Conservation (phyloP, 2,329 filamentous ascomycete genomes). For the Monosporascus sp. region DNA sequence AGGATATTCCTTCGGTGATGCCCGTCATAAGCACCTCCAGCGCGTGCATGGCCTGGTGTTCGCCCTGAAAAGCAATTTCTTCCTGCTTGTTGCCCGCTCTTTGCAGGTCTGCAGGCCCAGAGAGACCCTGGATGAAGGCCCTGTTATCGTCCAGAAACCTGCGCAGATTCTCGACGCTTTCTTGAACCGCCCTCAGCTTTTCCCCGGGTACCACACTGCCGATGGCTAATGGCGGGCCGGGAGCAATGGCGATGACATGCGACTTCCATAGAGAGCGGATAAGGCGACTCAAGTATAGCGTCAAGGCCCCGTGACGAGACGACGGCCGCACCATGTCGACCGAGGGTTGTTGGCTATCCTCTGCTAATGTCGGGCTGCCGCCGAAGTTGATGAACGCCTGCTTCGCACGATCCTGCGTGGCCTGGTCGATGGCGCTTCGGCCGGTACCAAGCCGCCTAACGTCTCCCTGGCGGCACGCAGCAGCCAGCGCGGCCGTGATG, state of each 20-base stretch:
- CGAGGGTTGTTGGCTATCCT: slow-evolving; percentile 66
- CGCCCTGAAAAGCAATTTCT: slow-evolving; percentile 85
- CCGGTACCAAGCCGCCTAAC: slow-evolving; percentile 67
- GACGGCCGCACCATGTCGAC: slow-evolving; percentile 84
- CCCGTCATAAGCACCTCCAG: slow-evolving; percentile 80
- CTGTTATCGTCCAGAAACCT: slow-evolving; percentile 85
- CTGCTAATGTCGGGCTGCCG: slow-evolving; percentile 77
- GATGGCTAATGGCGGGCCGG: slow-evolving; percentile 48
- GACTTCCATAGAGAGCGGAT: slow-evolving; percentile 84
- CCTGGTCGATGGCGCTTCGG: slow-evolving; percentile 72
- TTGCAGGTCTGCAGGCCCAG: slow-evolving; percentile 82
- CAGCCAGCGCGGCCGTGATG: slow-evolving; percentile 83
- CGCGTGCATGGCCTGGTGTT: slow-evolving; percentile 87
- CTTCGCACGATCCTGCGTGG: slow-evolving; percentile 78
- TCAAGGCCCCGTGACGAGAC: slow-evolving; percentile 81
- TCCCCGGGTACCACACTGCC: slow-evolving; percentile 58
- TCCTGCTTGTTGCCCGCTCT: slow-evolving; percentile 77
- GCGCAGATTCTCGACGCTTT: slow-evolving; percentile 71
- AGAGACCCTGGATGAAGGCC: slow-evolving; percentile 85
- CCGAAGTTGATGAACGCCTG: slow-evolving; percentile 90
- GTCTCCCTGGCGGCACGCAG: slow-evolving; percentile 88
- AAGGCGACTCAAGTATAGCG: slow-evolving; percentile 82
- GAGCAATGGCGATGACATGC: slow-evolving; percentile 57
- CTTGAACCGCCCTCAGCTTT: slow-evolving; percentile 74
- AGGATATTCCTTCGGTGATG: slow-evolving; percentile 94